Percentiles rank a stretch among this genome's conserved stretches.
phyloP scores from a whole-genome alignment of 2,329 filamentous ascomycete species.

The Dactylellina leptospora region DNA sequence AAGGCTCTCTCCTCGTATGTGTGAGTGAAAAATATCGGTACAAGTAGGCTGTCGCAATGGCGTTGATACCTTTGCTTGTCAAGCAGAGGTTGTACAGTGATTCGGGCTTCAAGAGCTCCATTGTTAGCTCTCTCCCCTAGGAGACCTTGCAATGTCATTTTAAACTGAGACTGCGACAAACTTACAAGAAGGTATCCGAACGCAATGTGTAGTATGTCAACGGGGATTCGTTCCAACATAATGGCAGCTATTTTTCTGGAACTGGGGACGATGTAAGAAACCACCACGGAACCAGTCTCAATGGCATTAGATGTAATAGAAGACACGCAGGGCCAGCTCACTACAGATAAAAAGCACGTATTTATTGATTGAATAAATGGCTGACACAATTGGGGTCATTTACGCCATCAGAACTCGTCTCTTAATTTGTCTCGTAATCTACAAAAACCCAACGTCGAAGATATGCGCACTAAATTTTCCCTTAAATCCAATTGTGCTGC shows the following conservation, averaged over 20 bases:
- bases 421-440: neutral
- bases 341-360: too few relatives aligned
- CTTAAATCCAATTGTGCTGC: conserved; percentile 8
- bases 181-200: neutral
- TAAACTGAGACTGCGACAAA: too few relatives aligned
- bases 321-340: too few relatives aligned
- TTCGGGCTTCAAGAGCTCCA: too few relatives aligned
- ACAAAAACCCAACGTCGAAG: neutral
- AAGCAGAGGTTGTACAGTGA: neutral
- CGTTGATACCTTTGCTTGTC: conserved; percentile 5
- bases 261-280: too few relatives aligned
- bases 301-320: too few relatives aligned
- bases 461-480: neutral
- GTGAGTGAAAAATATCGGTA: neutral
- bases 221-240: neutral
- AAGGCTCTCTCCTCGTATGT: neutral
- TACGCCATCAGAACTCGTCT: neutral
- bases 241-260: too few relatives aligned
- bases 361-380: too few relatives aligned
- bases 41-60: neutral
- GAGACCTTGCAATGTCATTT: too few relatives aligned
- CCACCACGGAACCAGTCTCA: too few relatives aligned
- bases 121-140: too few relatives aligned
- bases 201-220: neutral
- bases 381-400: too few relatives aligned